Evolutionary conservation across 2,329 filamentous ascomycete genomes (phyloP), one percentile per base, ranked within the genome.

Genomic region (Cadophora sp.): DNA sequence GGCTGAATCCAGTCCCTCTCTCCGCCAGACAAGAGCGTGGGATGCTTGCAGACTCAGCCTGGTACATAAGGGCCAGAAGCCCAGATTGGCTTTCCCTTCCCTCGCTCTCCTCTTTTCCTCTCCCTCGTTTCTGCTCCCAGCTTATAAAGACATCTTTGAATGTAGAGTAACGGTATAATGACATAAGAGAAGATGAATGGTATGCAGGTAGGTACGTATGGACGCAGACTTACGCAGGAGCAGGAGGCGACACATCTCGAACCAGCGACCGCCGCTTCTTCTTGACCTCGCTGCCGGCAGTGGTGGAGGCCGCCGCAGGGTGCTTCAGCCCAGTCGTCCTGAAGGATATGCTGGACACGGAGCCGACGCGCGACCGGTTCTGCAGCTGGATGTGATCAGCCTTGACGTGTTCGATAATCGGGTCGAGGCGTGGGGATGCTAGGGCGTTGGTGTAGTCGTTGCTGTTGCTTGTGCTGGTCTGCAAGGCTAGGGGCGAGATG

Each of bases 201-300:
- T 39, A 56, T 39, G 27, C 27, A 30, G 33, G 13, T 14, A 24
- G 20, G 30, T 30, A 18, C 36, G 27, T 59, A 66, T 55, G 64
- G 60, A 53, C 33, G 59, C 65, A 39, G 16, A 75, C 77, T 76
- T 73, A 79, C 78, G 73, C 66, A 61, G 76, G 72, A 53, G 79
- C 78, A 66, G 79, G 79, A 64, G 79, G 79, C 56, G 76, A 80
- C 24, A 75, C 74, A 62, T 76, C 75, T 71, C 78, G 69, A 58
- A 72, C 60, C 30, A 72, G 67, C 36, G 69, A 67, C 24, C 59
- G n/a, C 41, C 56, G 45, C 55, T 62, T 70, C 18, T 66, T 53
- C 62, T 69, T 73, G 33, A 43, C 43, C 48, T 55, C 55, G 4
- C 62, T 66, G 14, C 65, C 60, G 11, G 63, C 63, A 61, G 65